Evolutionary conservation across 176 grass and related monocot genomes (phyloP).

Genomic region (Oryza punctata): DNA sequence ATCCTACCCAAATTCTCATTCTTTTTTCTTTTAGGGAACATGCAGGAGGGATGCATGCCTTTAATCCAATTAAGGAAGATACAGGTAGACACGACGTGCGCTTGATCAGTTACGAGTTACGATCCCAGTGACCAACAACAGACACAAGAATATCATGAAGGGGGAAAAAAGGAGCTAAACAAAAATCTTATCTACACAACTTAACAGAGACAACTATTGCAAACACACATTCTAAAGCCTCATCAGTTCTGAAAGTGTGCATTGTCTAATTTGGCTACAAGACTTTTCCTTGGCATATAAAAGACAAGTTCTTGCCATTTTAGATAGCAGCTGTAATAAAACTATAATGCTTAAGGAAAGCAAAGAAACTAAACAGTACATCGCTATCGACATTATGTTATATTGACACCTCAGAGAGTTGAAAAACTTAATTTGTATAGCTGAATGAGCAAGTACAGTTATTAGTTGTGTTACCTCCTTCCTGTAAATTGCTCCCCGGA

Average conservation of each 20-base stretch:
- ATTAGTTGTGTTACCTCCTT: constrained; percentile 94
- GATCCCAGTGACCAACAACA: neutral
- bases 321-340: neutral
- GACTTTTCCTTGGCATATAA: neutral
- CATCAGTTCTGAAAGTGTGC: neutral
- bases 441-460: neutral
- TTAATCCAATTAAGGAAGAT: neutral
- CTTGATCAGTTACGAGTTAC: neutral
- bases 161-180: neutral
- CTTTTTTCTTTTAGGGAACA: neutral
- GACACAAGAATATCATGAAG: neutral
- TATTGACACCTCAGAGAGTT: neutral
- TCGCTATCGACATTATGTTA: neutral
- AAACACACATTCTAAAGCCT: neutral
- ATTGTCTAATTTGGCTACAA: neutral
- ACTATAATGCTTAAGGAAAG: neutral
- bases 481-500: constrained; percentile 90
- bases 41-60: neutral
- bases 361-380: neutral
- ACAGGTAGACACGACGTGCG: neutral
- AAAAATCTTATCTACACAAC: neutral
- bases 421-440: neutral
- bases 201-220: neutral
- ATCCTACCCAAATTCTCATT: neutral
- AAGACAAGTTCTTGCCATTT: neutral